Evolutionary conservation across 768 basidiomycete species (phyloP), one percentile per base, ranked within the genome.

Genomic region (Phylloporus arenicola): DNA sequence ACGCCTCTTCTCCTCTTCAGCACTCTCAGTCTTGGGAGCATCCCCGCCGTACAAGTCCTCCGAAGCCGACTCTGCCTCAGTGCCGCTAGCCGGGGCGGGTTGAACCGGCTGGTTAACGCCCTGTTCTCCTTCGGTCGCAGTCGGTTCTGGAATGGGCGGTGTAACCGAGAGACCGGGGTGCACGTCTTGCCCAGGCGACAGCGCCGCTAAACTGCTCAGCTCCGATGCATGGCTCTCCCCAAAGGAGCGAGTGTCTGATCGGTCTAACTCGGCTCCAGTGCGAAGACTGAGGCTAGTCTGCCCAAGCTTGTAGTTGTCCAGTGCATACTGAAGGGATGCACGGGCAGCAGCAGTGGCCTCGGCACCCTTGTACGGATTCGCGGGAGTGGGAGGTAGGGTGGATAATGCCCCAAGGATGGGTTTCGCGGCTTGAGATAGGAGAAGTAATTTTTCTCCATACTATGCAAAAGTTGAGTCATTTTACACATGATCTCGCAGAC

Each of bases 161-260:
- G 77, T 73, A 35, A 75, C 20, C 3, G 76, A 68, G n/a, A 75
- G 61, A 41, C 64, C 64, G 17, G 71, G 68, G 49, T 71, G 68
- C 42, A 54, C 57, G 33, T 57, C 45, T 22, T 59, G 53, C 24
- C 55, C 59, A 6, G 56, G 49, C 20, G 62, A 55, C 0, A 64
- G 62, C 12, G 74, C 62, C 43, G 68, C 68, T 45, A 89, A 81
- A 56, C 71, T 75, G 16, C 77, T 76, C 31, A 92, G 74, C 68
- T 92, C 90, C 31, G 70, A 74, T 0, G 85, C 86, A 59, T 92
- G 90, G 34, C 83, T 91, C 67, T 85, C 86, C 17, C 90, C 90
- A 61, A 92, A 92, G 67, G 86, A 89, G 50, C 79, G 79, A 0
- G 86, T 87, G 59, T 92, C 86, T 4, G 84, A 84, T 52, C 83